Evolutionary conservation across 2,329 filamentous ascomycete species (phyloP), one percentile per base, ranked within the genome.

Genomic region (Sordariomycetes sp.): DNA sequence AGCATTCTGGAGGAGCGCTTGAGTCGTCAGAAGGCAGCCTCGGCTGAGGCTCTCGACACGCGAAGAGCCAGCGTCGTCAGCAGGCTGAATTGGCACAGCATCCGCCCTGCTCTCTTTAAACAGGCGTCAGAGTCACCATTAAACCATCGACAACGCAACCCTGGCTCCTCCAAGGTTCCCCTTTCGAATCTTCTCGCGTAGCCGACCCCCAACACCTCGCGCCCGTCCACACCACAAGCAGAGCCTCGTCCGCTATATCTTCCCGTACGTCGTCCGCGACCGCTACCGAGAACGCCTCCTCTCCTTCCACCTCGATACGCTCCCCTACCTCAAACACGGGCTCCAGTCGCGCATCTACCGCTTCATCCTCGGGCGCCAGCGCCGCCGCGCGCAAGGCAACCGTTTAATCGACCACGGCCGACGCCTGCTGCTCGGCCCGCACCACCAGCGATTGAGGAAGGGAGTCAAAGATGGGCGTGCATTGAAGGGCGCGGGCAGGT

Each of bases 271-370:
- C 40, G 49, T 72, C 35, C 73, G 73, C 53, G 68, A 73, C 41
- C 73, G 69, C 45, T 79, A 79, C 46, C 77, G 75, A 51, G 72
- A 78, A 39, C 74, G 71, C 40, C 65, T 92, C 35, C 70, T 79
- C 46, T 65, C 70, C 44, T 77, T 94, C 54, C 83, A 77, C 42
- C 74, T 86, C 69, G 76, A 87, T 46, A 84, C 75, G 5, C 58
- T 94, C 17, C 84, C 86, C 10, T 63, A 68, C 33, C 70, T 85
- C 47, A 83, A 81, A 49, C 75, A 80, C 51, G 68, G 71, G 34
- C 61, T 85, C 8, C 86, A 94, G 58, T 79, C 79, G 24, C 75
- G 78, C 36, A 76, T 94, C 43, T 93, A 92, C 53, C 71, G 70
- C 30, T 84, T 80, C 42, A 68, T 93, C 37, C 63, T 88, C 41